Base-by-base conservation (phyloP, 139 green algal species). In the Pleodorina starrii region DNA sequence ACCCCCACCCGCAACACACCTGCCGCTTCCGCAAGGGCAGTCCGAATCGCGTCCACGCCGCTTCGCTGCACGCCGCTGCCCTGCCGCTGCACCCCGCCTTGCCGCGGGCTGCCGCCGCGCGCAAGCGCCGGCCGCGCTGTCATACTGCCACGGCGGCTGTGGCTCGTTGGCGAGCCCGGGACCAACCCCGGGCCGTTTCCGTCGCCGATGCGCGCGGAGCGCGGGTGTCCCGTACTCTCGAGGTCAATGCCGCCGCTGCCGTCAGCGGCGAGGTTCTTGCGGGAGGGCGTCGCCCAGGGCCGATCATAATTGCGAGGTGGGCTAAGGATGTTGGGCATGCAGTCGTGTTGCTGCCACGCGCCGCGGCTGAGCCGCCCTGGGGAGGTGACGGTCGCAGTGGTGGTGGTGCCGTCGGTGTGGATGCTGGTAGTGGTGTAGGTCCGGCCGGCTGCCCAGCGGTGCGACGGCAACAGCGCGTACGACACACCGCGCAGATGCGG, bases 291-390 rank as follows among this genome's bases (percentile, higher is more conserved):
- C 43, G 72, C 72, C 82, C 82, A 88, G 23, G 82, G 82, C 44
- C 35, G n/a, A 44, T 79, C 66, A 32, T 88, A 88, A 43, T 80
- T 79, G 0, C 82, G 63, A 0, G 82, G 44, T 35, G 82, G 82
- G 36, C 82, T 88, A 42, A 88, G 82, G 42, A 88, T 88, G 44
- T 88, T 88, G 44, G 82, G 82, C 43, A 42, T 87, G 43, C 60
- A 79, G 82, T 88, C 66, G 6, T 79, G 82, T 6, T 79, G 82
- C 10, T 43, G 74, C 25, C 81, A 46, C 2, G 43, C 29, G 27
- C 42, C n/a, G 42, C 60, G 79, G 12, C 72, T 25, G 17, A 21
- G 27, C 27, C 21, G 27, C 27, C 21, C 57, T 1, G 79, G 79
- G 5, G 79, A 75, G 2, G 57, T 27, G 25, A n/a, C 74, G 16